These are phyloP conservation scores for Xylaria arbuscula DNA, from an alignment of 2,329 filamentous ascomycete species.

Conservation along the genomic window DNA sequence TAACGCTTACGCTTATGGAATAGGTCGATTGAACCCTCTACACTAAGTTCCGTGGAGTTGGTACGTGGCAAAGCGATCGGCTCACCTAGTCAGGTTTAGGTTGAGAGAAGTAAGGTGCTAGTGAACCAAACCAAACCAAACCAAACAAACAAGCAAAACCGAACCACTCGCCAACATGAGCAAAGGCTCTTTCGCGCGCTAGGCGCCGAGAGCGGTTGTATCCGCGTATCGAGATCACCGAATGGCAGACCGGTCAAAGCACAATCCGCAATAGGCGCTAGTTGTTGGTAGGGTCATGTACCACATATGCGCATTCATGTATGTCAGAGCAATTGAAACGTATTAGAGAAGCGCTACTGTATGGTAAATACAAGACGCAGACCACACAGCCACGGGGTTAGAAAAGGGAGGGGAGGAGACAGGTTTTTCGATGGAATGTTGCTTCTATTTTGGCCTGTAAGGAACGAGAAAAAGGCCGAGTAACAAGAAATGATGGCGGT, in stretches of 20 bases:
- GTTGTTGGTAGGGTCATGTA: neutral
- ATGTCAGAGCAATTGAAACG: conserved; percentile 17
- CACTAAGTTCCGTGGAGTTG: conserved; percentile 18
- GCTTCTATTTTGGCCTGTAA: neutral
- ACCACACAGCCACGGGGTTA: conserved; percentile 18
- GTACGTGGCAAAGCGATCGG: conserved; percentile 18
- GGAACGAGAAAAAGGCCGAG: neutral
- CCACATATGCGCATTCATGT: neutral
- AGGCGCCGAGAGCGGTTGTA: conserved; percentile 18
- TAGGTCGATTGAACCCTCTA: neutral
- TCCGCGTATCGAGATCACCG: conserved; percentile 1
- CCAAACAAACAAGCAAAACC: conserved; percentile 1
- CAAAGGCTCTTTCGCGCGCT: conserved; percentile 10
- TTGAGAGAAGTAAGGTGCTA: neutral
- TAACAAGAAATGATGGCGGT: conserved; percentile 25
- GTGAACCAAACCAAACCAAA: conserved; percentile 7
- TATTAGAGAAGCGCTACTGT: conserved; percentile 9
- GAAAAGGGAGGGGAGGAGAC: neutral
- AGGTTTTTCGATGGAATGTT: neutral
- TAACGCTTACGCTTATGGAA: neutral
- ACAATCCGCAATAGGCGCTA: conserved; percentile 2
- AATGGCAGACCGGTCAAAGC: conserved; percentile 14
- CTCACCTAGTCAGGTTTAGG: neutral
- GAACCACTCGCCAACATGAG: neutral
- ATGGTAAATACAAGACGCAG: conserved; percentile 24